Evolutionary conservation across 1,284 basidiomycete genomes (phyloP).

Genomic region (Cystobasidium sp.): DNA sequence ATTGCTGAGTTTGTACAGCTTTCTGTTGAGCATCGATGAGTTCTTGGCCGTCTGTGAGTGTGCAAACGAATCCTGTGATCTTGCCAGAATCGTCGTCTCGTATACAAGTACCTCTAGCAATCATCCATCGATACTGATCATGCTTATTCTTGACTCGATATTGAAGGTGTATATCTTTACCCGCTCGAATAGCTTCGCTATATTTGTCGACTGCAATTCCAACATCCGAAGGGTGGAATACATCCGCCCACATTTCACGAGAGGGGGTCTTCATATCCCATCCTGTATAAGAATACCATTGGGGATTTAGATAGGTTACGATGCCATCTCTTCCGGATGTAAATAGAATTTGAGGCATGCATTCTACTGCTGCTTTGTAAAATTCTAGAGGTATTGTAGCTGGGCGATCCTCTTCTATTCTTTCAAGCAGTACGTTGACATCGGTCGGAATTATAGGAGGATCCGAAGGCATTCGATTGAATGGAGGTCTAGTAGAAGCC

Average conservation of each 20-base stretch:
- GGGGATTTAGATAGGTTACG: conserved; percentile 39
- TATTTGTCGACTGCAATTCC: conserved; percentile 24
- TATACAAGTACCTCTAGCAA: conserved; percentile 31
- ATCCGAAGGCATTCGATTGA: conserved; percentile 25
- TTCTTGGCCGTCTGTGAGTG: conserved; percentile 39
- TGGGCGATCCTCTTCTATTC: neutral
- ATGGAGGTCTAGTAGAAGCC: conserved; percentile 4
- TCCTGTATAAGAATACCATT: conserved; percentile 41
- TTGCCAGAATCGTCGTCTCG: conserved; percentile 24
- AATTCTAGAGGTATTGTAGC: conserved; percentile 9
- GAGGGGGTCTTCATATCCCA: conserved; percentile 27
- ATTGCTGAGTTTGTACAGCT: conserved; percentile 38
- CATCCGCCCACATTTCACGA: conserved; percentile 40
- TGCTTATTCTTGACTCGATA: conserved; percentile 37
- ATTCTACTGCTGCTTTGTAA: conserved; percentile 37
- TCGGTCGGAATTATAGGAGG: neutral
- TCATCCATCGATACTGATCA: conserved; percentile 39
- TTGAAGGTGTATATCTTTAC: conserved; percentile 29
- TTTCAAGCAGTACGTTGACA: conserved; percentile 5
- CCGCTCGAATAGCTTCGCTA: conserved; percentile 26
- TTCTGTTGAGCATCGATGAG: conserved; percentile 37
- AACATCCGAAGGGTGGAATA: conserved; percentile 39
- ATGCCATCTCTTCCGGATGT: conserved; percentile 31
- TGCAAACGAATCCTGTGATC: conserved; percentile 38
- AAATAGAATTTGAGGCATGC: conserved; percentile 41